Conservation (phyloP, 192 early-diverging fungal genomes). For the Spizellomyces sp. region DNA sequence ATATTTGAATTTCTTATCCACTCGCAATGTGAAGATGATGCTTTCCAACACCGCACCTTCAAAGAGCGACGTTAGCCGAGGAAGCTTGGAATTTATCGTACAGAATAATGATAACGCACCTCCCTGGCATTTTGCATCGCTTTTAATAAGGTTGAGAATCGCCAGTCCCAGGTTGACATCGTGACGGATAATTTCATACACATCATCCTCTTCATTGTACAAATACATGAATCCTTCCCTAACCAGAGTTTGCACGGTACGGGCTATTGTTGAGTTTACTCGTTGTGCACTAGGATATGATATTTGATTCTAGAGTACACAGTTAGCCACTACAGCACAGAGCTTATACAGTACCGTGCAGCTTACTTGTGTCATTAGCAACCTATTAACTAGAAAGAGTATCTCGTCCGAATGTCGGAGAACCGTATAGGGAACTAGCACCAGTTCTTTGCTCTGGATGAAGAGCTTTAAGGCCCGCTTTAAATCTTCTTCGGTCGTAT, state of each 20-base stretch:
- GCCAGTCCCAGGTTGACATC: slow-evolving; percentile 25
- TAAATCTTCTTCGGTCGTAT: slow-evolving; percentile 11
- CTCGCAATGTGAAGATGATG: no score
- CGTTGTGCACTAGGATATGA: not conserved
- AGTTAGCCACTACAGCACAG: no score
- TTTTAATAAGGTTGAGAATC: slow-evolving; percentile 35
- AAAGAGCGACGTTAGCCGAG: no score
- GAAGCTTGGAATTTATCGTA: no score
- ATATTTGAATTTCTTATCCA: no score
- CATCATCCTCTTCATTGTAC: slow-evolving; percentile 7
- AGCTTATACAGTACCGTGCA: no score
- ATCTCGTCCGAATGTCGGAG: not conserved
- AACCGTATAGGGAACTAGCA: not conserved
- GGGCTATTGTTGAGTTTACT: not conserved
- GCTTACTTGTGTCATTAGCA: no score
- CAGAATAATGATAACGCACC: no score
- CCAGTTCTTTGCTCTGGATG: slow-evolving; percentile 3
- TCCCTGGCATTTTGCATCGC: slow-evolving; percentile 23
- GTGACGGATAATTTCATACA: slow-evolving; percentile 21
- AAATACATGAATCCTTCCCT: slow-evolving; percentile 22
- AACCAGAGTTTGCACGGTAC: slow-evolving; percentile 10
- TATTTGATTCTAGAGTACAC: no score
- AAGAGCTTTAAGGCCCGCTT: not conserved
- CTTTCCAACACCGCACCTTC: no score
- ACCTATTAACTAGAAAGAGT: not conserved